Conservation (phyloP, 2,329 filamentous ascomycete genomes). For the Paracoccidioides lutzii region DNA sequence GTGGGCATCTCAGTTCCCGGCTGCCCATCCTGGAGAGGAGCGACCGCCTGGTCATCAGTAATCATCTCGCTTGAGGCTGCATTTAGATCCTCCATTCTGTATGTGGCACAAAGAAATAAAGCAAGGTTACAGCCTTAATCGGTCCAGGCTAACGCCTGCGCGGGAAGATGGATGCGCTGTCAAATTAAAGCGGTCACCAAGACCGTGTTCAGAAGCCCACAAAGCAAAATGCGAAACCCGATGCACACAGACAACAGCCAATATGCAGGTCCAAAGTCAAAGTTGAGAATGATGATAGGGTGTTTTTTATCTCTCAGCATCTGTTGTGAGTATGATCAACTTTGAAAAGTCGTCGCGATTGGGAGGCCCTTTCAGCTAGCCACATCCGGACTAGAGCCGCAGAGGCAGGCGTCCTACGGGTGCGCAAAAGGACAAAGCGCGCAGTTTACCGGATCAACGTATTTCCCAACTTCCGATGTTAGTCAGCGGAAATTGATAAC, state of each 20-base stretch:
- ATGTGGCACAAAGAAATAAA: constrained; percentile 16
- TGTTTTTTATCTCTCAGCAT: neutral
- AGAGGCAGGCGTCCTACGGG: neutral
- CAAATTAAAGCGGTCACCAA: constrained; percentile 2
- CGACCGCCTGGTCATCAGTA: constrained; percentile 18
- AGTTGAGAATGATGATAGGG: neutral
- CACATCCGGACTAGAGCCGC: constrained; percentile 7
- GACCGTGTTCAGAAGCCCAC: neutral
- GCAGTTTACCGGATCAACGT: neutral
- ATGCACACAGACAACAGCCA: neutral
- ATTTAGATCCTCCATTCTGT: constrained; percentile 27
- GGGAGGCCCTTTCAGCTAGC: constrained; percentile 6
- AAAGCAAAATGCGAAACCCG: neutral
- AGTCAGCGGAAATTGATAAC: too few relatives aligned
- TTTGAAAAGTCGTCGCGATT: constrained; percentile 12
- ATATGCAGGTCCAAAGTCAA: neutral
- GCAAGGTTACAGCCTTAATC: constrained; percentile 5
- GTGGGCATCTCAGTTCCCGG: constrained; percentile 11
- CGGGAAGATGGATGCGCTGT: constrained; percentile 1
- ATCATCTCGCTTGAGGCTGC: constrained; percentile 16
- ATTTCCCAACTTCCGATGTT: too few relatives aligned
- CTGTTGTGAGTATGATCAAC: too few relatives aligned
- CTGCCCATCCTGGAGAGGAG: constrained; percentile 19
- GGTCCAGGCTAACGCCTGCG: constrained; percentile 6
- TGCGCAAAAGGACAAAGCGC: neutral